phyloP scores from a whole-genome alignment of 2,329 filamentous ascomycete species.

The Apiospora sp. region DNA sequence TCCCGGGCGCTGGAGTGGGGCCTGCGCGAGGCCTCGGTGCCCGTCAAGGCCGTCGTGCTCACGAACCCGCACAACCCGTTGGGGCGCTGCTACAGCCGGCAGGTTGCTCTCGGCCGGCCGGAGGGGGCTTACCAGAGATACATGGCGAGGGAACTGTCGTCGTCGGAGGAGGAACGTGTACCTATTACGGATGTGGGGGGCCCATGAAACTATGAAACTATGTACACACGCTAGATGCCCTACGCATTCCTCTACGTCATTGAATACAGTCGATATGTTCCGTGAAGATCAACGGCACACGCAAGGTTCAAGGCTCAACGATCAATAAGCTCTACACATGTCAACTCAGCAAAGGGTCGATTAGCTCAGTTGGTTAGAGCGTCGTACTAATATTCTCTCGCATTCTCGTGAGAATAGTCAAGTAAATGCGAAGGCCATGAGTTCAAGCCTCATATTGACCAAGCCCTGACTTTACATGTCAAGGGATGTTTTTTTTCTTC shows the following conservation, averaged over 20 bases:
- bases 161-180: too few species aligned
- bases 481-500: neutral
- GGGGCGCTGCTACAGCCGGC: constrained; percentile 38
- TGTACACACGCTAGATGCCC: too few species aligned
- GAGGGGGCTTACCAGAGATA: too few species aligned
- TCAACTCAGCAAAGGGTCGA: neutral
- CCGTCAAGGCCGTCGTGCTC: too few species aligned
- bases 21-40: too few species aligned
- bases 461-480: neutral
- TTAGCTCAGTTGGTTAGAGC: constrained; percentile 17
- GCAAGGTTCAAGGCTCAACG: neutral
- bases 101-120: constrained; percentile 37
- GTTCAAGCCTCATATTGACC: constrained; percentile 15
- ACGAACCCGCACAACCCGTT: too few species aligned
- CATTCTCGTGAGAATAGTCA: neutral
- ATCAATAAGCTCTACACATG: neutral
- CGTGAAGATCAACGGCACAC: neutral
- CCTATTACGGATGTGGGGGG: too few species aligned
- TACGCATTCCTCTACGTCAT: neutral
- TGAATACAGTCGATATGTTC: neutral
- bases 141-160: too few species aligned
- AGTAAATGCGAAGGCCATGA: constrained; percentile 16
- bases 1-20: too few species aligned
- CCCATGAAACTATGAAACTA: too few species aligned
- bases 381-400: constrained; percentile 7